Percentiles rank a stretch among this genome's conserved stretches.
Evolutionary conservation across 73 alveolate genomes (phyloP).

Genomic region (Uronychia setigera): DNA sequence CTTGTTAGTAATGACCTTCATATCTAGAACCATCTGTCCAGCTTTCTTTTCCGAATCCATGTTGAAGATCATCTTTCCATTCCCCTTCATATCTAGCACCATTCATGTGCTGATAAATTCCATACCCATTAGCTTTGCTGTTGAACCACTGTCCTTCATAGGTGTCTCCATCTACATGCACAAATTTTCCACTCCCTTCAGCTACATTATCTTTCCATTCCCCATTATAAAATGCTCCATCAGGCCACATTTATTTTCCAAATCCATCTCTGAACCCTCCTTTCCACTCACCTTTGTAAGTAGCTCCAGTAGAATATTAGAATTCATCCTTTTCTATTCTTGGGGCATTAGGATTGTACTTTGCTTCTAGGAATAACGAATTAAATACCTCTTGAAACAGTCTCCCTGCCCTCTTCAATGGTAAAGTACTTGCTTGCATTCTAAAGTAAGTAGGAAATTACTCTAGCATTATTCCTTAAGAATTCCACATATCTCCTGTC

Average conservation of each 20-base stretch:
- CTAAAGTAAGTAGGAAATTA: not conserved
- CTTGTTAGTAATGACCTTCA: conserved; percentile 61
- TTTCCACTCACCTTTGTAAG: conserved; percentile 52
- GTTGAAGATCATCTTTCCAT: conserved; percentile 61
- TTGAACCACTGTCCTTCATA: conserved; percentile 68
- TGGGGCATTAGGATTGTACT: no score
- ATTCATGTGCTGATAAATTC: conserved; percentile 64
- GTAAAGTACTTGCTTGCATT: conserved; percentile 40
- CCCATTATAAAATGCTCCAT: conserved; percentile 69
- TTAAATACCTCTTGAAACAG: conserved; percentile 18
- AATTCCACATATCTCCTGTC: conserved; percentile 29
- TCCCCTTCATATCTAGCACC: conserved; percentile 59
- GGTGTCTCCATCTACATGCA: conserved; percentile 65
- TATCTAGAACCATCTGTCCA: conserved; percentile 71
- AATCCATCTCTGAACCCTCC: conserved; percentile 56
- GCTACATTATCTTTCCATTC: conserved; percentile 49
- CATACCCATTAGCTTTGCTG: conserved; percentile 64
- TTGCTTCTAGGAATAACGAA: not conserved
- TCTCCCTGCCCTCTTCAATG: conserved; percentile 53
- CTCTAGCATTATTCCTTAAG: conserved; percentile 29
- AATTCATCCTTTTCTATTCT: conserved; percentile 37
- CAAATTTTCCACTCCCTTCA: conserved; percentile 70
- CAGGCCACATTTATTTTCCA: conserved; percentile 62
- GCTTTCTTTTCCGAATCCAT: conserved; percentile 66
- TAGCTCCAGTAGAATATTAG: conserved; percentile 49